phyloP scores from a whole-genome alignment of 73 alveolate genomes.

The Paramecium sonneborni region DNA sequence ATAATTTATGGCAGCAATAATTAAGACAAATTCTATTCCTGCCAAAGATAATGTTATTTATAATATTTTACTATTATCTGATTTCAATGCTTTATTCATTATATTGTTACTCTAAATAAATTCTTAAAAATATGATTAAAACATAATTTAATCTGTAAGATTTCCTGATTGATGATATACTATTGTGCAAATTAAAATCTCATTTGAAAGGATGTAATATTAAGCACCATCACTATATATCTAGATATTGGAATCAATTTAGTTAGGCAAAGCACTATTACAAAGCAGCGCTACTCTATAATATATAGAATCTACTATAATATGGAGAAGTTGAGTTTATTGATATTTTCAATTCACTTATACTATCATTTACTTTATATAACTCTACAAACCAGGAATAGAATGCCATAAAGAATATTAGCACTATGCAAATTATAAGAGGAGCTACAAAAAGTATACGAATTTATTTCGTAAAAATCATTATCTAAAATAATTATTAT shows the following conservation, averaged over 20 bases:
- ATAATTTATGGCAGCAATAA: not conserved
- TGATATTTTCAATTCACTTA: not conserved
- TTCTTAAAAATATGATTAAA: not conserved
- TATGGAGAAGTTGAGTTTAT: not conserved
- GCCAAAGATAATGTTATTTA: slow-evolving; percentile 14
- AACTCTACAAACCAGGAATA: slow-evolving; percentile 13
- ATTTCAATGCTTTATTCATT: not conserved
- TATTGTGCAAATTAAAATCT: not conserved
- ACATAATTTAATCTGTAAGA: not conserved
- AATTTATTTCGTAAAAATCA: slow-evolving; percentile 38
- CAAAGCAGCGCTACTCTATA: slow-evolving; percentile 1
- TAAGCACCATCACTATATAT: not conserved
- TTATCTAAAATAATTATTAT: not conserved
- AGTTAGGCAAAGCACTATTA: not conserved
- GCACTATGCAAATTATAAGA: not conserved
- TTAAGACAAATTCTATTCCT: slow-evolving; percentile 1
- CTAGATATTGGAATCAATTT: not conserved
- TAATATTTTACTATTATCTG: slow-evolving; percentile 19
- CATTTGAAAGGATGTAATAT: not conserved
- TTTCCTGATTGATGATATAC: not conserved
- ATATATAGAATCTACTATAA: slow-evolving; percentile 9
- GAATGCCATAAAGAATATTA: slow-evolving; percentile 19
- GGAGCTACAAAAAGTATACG: slow-evolving; percentile 38
- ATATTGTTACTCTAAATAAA: not conserved
- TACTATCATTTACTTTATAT: not conserved